Percentiles rank a stretch among this genome's conserved stretches.
Conservation (phyloP, 2,329 filamentous ascomycete genomes). For the Colletotrichum musae region DNA sequence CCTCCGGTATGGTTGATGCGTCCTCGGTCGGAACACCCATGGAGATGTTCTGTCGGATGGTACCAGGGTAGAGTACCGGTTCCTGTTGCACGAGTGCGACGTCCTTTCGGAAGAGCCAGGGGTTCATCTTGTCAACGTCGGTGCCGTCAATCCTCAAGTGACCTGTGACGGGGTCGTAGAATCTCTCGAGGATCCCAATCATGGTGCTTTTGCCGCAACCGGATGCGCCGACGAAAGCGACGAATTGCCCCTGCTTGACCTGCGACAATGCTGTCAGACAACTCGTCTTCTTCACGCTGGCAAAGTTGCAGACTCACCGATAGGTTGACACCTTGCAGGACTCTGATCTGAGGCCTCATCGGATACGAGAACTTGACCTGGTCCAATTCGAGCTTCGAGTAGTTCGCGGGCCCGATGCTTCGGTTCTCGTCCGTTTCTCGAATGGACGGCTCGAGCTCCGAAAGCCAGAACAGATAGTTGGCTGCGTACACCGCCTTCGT, state of each 20-base stretch:
- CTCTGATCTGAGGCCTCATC: neutral
- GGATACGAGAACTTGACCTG: slow-evolving; percentile 1
- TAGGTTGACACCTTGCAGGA: slow-evolving; percentile 2
- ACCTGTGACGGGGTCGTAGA: slow-evolving; percentile 61
- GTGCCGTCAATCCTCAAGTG: slow-evolving; percentile 47
- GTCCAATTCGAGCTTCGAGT: neutral
- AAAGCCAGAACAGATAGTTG: slow-evolving; percentile 5
- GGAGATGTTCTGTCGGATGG: slow-evolving; percentile 65
- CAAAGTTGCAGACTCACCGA: neutral
- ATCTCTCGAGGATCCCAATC: slow-evolving; percentile 64
- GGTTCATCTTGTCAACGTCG: slow-evolving; percentile 45
- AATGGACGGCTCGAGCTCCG: slow-evolving; percentile 1
- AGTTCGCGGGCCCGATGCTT: neutral
- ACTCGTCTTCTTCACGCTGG: neutral
- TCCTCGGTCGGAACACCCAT: slow-evolving; percentile 54
- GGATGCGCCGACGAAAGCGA: slow-evolving; percentile 68
- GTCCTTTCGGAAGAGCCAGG: slow-evolving; percentile 48
- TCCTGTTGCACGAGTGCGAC: slow-evolving; percentile 53
- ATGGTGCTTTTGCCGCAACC: slow-evolving; percentile 74
- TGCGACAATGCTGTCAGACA: neutral
- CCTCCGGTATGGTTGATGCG: slow-evolving; percentile 40
- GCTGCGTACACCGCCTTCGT: slow-evolving; percentile 6
- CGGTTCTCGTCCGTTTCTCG: neutral
- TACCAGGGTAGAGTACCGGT: slow-evolving; percentile 54
- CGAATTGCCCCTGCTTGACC: slow-evolving; percentile 56